Base-by-base conservation (phyloP, 208 protist genomes). In the Wallacemonas sp. region DNA sequence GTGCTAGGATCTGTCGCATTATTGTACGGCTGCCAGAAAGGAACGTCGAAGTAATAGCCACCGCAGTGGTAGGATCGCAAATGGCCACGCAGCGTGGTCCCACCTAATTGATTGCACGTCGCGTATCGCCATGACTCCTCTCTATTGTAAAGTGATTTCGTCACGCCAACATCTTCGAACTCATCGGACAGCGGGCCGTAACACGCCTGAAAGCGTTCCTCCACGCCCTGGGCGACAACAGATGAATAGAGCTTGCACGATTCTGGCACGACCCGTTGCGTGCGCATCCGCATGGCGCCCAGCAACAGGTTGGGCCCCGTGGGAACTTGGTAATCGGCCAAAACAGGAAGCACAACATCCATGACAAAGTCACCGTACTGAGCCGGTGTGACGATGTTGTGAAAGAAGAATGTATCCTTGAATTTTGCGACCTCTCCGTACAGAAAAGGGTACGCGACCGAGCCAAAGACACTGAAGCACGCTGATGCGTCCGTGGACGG, bases 21-120 rank as follows among this genome's bases (percentile, higher is more conserved):
- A 21, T 3, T n/a, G 63, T n/a, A 34, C n/a, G 39, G 17, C 15
- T 44, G 42, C 70, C 70, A 85, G 15, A 77, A 56, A 12, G 82
- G 77, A 1, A 79, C 56, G 27, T 84, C 75, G 46, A 84, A 77
- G 55, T 72, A 55, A 45, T 71, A 88, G 8, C 82, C 82, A 31
- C 82, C 77, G 46, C 82, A 88, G 70, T 88, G 70, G 44, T 84
- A 88, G 14, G 31, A 49, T 46, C 56, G 36, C n/a, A 81, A 54
- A 2, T 59, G n/a, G 1, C 73, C 73, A 0, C 27, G 14, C 3
- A 72, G 1, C 4, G 21, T 46, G 2, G 27, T 22, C 17, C 80
- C 76, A 0, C 63, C 58, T 34, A 78, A 31, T 22, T 53, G 42
- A 1, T 61, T 9, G 51, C 80, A 86, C 33, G 30, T 69, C 17